Conservation (phyloP, 2,329 filamentous ascomycete species). For the Cercospora sp. region DNA sequence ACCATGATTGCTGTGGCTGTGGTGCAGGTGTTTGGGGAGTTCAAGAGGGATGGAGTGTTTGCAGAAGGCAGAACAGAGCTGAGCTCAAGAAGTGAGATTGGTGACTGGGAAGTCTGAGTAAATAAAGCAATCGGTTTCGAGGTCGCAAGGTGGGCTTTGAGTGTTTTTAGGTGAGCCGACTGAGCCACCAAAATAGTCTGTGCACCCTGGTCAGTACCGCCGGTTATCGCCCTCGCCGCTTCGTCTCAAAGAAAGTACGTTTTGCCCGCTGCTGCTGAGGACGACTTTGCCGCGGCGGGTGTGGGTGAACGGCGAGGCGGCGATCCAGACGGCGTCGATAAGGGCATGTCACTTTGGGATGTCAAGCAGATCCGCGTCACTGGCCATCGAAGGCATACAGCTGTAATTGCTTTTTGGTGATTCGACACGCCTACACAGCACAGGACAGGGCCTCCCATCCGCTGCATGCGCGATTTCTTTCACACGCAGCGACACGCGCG, state of each 20-base stretch:
- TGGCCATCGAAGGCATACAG: constrained; percentile 5
- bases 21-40: background rate
- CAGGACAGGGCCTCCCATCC: background rate
- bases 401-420: constrained; percentile 8
- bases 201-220: constrained; percentile 11
- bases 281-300: constrained; percentile 1
- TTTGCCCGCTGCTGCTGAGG: background rate
- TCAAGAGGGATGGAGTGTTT: background rate
- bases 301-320: constrained; percentile 11
- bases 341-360: constrained; percentile 10
- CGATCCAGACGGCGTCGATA: constrained; percentile 15
- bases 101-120: constrained; percentile 2
- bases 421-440: background rate
- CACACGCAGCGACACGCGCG: background rate
- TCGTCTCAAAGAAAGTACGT: background rate
- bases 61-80: constrained; percentile 4
- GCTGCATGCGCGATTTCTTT: background rate
- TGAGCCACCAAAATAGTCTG: constrained; percentile 11
- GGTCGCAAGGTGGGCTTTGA: constrained; percentile 11
- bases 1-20: constrained; percentile 18
- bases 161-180: constrained; percentile 15
- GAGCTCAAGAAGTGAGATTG: constrained; percentile 6
- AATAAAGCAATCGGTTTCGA: constrained; percentile 6
- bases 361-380: constrained; percentile 12
- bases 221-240: constrained; percentile 7